phyloP scores from a whole-genome alignment of 208 protist species.

The Spongospora subterranea region DNA sequence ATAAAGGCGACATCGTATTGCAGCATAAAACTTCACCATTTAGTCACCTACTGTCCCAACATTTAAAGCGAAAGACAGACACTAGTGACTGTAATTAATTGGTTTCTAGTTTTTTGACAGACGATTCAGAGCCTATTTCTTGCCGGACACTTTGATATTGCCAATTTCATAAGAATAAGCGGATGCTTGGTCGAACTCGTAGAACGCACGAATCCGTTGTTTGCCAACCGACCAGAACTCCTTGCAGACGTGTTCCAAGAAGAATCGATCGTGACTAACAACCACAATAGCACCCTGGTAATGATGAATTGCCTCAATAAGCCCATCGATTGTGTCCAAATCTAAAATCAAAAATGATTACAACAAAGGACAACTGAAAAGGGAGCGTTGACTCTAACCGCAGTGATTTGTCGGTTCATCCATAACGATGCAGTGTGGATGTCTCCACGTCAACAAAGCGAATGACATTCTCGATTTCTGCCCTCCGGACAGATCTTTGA shows the following conservation, averaged over 20 bases:
- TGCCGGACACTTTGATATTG: slow-evolving; percentile 10
- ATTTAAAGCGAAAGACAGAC: no score
- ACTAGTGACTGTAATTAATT: no score
- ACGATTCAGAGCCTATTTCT: not conserved
- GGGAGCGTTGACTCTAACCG: not conserved
- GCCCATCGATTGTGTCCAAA: slow-evolving; percentile 64
- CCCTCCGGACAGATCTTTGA: slow-evolving; percentile 63
- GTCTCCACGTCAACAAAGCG: slow-evolving; percentile 24
- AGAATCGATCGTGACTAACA: slow-evolving; percentile 64
- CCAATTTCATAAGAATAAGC: slow-evolving; percentile 27
- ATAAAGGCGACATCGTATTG: no score
- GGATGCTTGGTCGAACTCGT: slow-evolving; percentile 41
- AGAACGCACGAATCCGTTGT: slow-evolving; percentile 32
- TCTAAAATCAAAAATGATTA: slow-evolving; percentile 2
- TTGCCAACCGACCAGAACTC: slow-evolving; percentile 56
- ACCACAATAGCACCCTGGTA: slow-evolving; percentile 54
- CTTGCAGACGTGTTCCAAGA: slow-evolving; percentile 66
- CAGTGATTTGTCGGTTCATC: slow-evolving; percentile 67
- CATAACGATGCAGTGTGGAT: slow-evolving; percentile 58
- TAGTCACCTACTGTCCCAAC: no score
- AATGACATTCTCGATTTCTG: slow-evolving; percentile 68
- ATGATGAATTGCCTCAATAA: not conserved
- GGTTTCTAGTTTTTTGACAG: no score
- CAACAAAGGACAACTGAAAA: slow-evolving; percentile 4
- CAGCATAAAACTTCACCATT: no score